Base-by-base conservation (phyloP, 345 rosid genomes). In the Populus nigra region DNA sequence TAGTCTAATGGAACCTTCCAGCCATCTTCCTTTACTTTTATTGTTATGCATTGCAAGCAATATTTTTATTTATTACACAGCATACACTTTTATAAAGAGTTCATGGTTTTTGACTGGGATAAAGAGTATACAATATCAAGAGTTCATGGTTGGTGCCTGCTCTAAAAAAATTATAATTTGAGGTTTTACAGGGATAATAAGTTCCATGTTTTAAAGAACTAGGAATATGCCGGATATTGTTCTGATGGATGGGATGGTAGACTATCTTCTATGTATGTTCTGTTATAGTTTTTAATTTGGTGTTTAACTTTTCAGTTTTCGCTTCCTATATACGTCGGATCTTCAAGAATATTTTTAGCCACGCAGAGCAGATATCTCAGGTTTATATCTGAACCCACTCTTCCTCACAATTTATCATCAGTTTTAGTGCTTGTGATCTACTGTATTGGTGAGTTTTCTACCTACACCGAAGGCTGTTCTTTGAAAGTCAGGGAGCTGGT, bases 341-440 rank as follows among this genome's bases (percentile, higher is more conserved):
- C 86, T 93, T 93, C 94, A 93, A 85, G 84, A 93, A 93, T 78
- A 89, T 95, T 78, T 93, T 93, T 78, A 90, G 85, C 77, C 99
- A 95, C 74, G 93, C 99, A 0, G 96, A 92, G 87, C 98, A 95
- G 84, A 93, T 95, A 82, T 91, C 99, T 23, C 97, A 94, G 98
- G 98, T 94, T 76, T 39, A 20, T 31, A 65, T 73, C 62, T 23
- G 35, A 47, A 17, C 16, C 67, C 67, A 27, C 23, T 63, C 67
- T 63, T 63, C 31, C 31, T 25, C 67, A 9, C 31, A 63, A n/a
- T 25, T 11, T 63, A 11, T 63, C 36, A n/a, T 29, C 33, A 25
- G 7, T 63, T 63, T 4, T 23, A 27, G 2, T 63, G 29, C 33
- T n/a, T 63, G 36, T 63, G 31, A 63, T 7, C 33, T 63, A 13